phyloP scores from a whole-genome alignment of 306 rosid genomes.

The Begonia fuchsioides region DNA sequence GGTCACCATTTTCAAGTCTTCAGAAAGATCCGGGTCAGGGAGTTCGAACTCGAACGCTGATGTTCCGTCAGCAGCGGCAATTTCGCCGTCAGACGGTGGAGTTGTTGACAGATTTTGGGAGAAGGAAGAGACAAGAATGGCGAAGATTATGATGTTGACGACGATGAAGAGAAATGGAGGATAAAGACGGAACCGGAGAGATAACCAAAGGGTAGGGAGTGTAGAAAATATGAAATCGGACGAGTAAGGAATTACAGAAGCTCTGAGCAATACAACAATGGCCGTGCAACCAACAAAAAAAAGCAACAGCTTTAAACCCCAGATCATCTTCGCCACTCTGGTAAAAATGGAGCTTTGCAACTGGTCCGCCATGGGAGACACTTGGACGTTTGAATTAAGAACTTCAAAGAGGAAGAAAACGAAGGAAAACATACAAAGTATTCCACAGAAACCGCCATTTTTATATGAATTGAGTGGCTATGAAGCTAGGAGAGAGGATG shows the following conservation, averaged over 20 bases:
- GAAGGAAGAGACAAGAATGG: conserved; percentile 50
- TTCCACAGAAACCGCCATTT: conserved; percentile 18
- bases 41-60: neutral
- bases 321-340: conserved; percentile 36
- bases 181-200: conserved; percentile 32
- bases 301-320: conserved; percentile 35
- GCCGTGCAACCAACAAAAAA: conserved; percentile 39
- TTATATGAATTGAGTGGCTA: neutral
- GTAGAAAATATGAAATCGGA: conserved; percentile 32
- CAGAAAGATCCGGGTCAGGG: neutral
- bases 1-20: neutral
- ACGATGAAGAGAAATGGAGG: conserved; percentile 42
- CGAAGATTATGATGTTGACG: conserved; percentile 63
- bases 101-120: conserved; percentile 14
- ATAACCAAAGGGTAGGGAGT: conserved; percentile 44
- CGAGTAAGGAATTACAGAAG: conserved; percentile 38
- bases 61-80: neutral
- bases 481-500: too few relatives aligned
- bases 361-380: neutral
- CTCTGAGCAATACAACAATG: conserved; percentile 36
- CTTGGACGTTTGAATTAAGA: neutral
- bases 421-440: neutral
- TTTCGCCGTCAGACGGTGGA: neutral
- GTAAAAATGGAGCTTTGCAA: neutral
- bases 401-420: neutral